Base-by-base conservation (phyloP, 129 eudicot genomes). In the Ambrosia trifida region DNA sequence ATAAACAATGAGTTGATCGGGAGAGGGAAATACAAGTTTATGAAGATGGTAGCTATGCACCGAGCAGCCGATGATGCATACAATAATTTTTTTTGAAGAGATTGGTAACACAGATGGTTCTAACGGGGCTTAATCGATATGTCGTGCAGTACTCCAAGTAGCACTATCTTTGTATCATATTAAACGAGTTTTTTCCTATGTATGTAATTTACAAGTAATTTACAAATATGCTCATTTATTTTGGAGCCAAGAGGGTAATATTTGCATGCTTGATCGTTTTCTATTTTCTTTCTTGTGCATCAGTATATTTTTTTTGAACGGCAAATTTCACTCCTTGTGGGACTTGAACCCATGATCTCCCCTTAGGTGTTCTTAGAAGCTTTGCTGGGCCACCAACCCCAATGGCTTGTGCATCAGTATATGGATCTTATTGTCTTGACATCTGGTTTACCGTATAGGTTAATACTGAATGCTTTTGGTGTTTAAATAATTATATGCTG, bases 31-130 rank as follows among this genome's bases (percentile, higher is more conserved):
- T 86, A 77, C 44, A 66, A 36, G 2, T 43, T 38, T 28, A 89
- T 83, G 54, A 89, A 64, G 64, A 2, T 7, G 9, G 72, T 84
- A 44, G 92, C 89, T 11, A 10, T 47, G 7, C 81, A 89, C 38
- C 79, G 87, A 44, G 96, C 91, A 0, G 96, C 89, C 31, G 30
- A 68, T 4, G 67, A 86, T 82, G 89, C n/a, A 0, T 81, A 83
- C 75, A 57, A 76, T 11, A 44, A 76, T 13, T 62, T 68, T 3
- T 36, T 76, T 4, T n/a, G 70, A 60, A 8, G 53, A 75, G 73
- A 7, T 41, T 44, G 68, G 58, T 44, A 41, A 59, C 38, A 75
- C 40, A 10, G 67, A 65, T 43, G 66, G 79, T 53, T 41, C 18
- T 5, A 14, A 2, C 11, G 68, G 76, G 13, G 67, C 31, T 3